Conservation (phyloP, 805 yeast species). For the Cyberlindnera meyerae region DNA sequence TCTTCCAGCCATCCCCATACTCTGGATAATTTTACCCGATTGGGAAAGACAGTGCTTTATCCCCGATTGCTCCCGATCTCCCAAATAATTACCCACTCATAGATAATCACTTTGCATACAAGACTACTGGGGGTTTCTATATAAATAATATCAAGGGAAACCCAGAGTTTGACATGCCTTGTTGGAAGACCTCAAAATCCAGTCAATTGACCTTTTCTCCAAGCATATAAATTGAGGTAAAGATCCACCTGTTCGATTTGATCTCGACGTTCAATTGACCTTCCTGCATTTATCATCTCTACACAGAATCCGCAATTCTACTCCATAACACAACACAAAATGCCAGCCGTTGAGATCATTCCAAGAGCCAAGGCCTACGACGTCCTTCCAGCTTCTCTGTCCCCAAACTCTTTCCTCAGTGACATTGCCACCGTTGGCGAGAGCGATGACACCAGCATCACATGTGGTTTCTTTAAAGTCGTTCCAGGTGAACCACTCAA, state of each 20-base stretch:
- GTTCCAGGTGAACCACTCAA: slow-evolving; percentile 64
- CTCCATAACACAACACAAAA: too few relatives aligned
- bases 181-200: too few relatives aligned
- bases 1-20: too few relatives aligned
- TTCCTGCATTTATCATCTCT: background rate
- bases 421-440: slow-evolving; percentile 58
- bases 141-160: too few relatives aligned
- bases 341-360: slow-evolving; percentile 51
- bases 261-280: background rate
- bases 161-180: too few relatives aligned
- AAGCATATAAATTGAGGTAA: background rate
- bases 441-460: slow-evolving; percentile 49
- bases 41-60: background rate
- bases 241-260: background rate
- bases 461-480: slow-evolving; percentile 66
- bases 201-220: too few relatives aligned
- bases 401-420: slow-evolving; percentile 62
- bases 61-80: too few relatives aligned
- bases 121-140: too few relatives aligned
- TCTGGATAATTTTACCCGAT: slow-evolving; percentile 3
- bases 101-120: too few relatives aligned
- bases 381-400: slow-evolving; percentile 55
- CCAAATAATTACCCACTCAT: too few relatives aligned
- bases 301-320: too few relatives aligned
- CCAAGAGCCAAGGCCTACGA: slow-evolving; percentile 51